Evolutionary conservation across 2,329 filamentous ascomycete genomes (phyloP), one percentile per base, ranked within the genome.

Genomic region (Hypomyces perniciosus): DNA sequence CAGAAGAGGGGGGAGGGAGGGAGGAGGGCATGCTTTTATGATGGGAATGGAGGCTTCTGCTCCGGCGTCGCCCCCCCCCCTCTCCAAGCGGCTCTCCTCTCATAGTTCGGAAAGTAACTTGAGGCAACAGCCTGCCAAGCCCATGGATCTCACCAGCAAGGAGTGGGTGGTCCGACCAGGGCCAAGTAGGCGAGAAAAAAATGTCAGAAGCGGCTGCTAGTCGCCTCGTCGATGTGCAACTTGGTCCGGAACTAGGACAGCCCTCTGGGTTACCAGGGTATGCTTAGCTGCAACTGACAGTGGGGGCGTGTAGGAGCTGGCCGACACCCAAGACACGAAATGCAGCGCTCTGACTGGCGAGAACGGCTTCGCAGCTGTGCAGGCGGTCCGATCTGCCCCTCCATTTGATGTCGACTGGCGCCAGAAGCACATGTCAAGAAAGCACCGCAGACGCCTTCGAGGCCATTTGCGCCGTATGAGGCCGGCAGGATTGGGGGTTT

Each of bases 361-460:
- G 20, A 51, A 30, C 46, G 45, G 41, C 46, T 49, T 35, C 44
- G 40, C 42, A 44, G 45, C 46, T 35, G 41, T 20, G 38, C 31
- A 34, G 33, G 46, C 51, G 53, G 59, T 44, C 57, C 61, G 57
- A 56, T 61, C 57, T 54, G 52, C 52, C 50, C 53, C 54, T 58
- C 52, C 48, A 46, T 51, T 38, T 26, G 20, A 20, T 20, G 20
- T 20, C 20, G 20, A 20, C 48, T 52, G 39, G 50, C 44, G 38
- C 40, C 51, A 42, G 46, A 50, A 56, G 54, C 61, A 63, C 59
- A 61, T 63, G 58, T 59, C 58, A 62, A 20, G 54, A 58, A 57
- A 59, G 52, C 54, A 57, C 41, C 54, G 46, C 51, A 62, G 55
- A 55, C 57, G 44, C 45, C 45, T 20, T 20, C 20, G 20, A 20